phyloP scores from a whole-genome alignment of 2,329 filamentous ascomycete species.

The Colletotrichum lindemuthianum region DNA sequence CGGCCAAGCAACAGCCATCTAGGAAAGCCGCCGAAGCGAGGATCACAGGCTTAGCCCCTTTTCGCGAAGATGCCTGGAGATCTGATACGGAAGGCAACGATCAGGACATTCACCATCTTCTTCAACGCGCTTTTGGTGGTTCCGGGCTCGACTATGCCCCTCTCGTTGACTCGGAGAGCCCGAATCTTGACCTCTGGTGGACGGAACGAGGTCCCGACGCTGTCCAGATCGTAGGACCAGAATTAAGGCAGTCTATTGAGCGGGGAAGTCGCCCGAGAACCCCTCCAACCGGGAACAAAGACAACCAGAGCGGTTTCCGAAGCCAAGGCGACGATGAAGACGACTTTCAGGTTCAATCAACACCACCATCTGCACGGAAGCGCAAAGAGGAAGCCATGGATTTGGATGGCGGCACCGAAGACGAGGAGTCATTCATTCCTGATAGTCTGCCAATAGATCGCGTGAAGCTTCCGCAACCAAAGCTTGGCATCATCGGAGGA shows the following conservation, averaged over 20 bases:
- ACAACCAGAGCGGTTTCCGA: background rate
- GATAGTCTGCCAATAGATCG: constrained; percentile 35
- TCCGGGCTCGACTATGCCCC: constrained; percentile 45
- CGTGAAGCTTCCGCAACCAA: too few relatives aligned
- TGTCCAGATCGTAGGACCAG: constrained; percentile 24
- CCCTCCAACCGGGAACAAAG: too few relatives aligned
- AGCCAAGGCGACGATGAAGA: constrained; percentile 51
- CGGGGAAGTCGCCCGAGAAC: too few relatives aligned
- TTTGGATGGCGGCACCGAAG: constrained; percentile 48
- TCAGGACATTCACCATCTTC: constrained; percentile 48
- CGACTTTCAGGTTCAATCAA: constrained; percentile 63
- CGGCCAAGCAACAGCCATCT: constrained; percentile 56
- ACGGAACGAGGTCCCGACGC: constrained; percentile 22
- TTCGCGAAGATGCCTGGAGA: constrained; percentile 54
- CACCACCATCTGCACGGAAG: constrained; percentile 51
- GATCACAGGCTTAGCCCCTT: constrained; percentile 62
- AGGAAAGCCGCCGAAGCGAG: constrained; percentile 57
- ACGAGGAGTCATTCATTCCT: constrained; percentile 40
- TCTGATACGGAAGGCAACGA: constrained; percentile 39
- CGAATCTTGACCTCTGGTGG: constrained; percentile 62
- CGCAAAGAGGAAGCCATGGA: constrained; percentile 33
- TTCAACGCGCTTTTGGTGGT: constrained; percentile 54
- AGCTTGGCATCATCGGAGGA: too few relatives aligned
- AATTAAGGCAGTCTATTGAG: background rate
- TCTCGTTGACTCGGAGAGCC: constrained; percentile 44